Evolutionary conservation across 805 yeast genomes (phyloP), one percentile per base, ranked within the genome.

Genomic region (Pichia ethanolica): DNA sequence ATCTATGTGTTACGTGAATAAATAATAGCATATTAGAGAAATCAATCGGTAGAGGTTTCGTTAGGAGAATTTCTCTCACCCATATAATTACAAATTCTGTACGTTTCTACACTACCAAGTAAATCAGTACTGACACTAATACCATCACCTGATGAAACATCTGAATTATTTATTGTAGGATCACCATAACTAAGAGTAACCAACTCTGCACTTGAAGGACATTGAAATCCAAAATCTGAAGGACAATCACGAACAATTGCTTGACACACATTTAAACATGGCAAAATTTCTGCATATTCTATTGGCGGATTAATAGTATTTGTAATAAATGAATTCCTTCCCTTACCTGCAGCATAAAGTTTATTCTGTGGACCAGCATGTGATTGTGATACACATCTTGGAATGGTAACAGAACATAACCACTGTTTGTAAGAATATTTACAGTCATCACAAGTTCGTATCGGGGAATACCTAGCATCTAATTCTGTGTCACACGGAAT

Each of bases 391-490:
- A 87, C 73, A 59, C 99, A 91, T 33, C 97, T 71, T 0, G 98
- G 98, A 6, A 91, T 86, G 0, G 89, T 72, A 5, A 89, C 88
- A 0, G 95, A 74, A 67, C 99, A 91, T 20, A 93, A 73, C 99
- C 99, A 91, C 58, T 82, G 74, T 58, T 79, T 81, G 64, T 91
- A 91, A 1, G 90, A 74, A 2, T 63, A 55, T 1, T 75, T 73
- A 63, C 99, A 91, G 59, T 87, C 81, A 12, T 70, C 73, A 60
- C 99, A 91, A 0, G 83, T 72, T 37, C 79, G 64, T 27, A 91
- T 60, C 9, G 95, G 88, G 1, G 97, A 87, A 64, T 76, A 91
- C 6, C 79, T 59, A 2, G 88, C 75, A 52, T 81, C 89, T 13
- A 70, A 65, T 34, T 77, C 79, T 1, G 84, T 73, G 54, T 86